Evolutionary conservation across 139 green algal species (phyloP).

Genomic region (Chlamydomonas sp.): DNA sequence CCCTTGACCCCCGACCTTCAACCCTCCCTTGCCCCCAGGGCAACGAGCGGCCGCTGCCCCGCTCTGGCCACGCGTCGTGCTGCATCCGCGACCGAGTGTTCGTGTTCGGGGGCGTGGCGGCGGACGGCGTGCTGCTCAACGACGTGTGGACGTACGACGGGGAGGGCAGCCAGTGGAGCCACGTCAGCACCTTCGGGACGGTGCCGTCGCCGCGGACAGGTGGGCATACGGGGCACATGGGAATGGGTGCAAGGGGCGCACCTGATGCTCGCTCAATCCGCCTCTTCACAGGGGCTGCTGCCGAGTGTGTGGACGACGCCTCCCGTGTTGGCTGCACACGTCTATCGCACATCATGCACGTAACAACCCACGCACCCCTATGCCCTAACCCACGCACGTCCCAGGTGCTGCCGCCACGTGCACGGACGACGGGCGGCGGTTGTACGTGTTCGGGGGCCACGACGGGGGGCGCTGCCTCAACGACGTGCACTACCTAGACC

Average conservation of each 20-base stretch:
- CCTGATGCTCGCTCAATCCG: no score
- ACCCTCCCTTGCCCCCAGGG: slow-evolving; percentile 11
- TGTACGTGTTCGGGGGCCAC: slow-evolving; percentile 75
- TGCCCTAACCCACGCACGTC: no score
- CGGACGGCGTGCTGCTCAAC: slow-evolving; percentile 64
- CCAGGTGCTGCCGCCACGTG: slow-evolving; percentile 30
- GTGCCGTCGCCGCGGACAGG: slow-evolving; percentile 56
- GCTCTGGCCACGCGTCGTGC: slow-evolving; percentile 57
- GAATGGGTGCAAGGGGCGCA: no score
- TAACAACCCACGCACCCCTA: no score
- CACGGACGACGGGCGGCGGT: slow-evolving; percentile 72
- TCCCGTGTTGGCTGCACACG: no score
- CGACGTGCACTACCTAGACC: slow-evolving; percentile 72
- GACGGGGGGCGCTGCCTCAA: slow-evolving; percentile 61
- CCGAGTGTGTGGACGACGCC: no score
- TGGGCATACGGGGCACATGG: background rate
- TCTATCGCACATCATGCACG: no score
- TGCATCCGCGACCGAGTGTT: slow-evolving; percentile 73
- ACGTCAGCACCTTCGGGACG: slow-evolving; percentile 58
- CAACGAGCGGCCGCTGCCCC: slow-evolving; percentile 50
- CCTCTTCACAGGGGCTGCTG: no score
- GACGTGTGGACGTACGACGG: slow-evolving; percentile 82
- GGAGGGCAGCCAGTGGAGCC: slow-evolving; percentile 68
- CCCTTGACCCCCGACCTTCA: no score
- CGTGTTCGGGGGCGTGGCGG: slow-evolving; percentile 73